Conservation (phyloP, 2,329 filamentous ascomycete genomes). For the Diaporthe australafricana region DNA sequence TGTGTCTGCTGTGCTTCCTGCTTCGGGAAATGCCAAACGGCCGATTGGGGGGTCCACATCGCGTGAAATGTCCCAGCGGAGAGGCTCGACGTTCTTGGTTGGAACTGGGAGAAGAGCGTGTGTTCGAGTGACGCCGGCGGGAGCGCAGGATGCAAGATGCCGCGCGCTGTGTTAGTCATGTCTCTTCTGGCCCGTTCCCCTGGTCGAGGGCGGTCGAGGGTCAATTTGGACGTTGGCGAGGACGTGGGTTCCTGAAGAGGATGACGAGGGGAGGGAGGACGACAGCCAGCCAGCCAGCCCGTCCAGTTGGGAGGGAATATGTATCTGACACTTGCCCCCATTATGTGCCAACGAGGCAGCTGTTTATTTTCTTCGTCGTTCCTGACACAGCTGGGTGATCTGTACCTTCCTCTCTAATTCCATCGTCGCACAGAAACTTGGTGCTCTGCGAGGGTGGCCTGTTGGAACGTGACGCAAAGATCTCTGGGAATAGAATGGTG, state of each 20-base stretch:
- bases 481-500: slow-evolving; percentile 28
- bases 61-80: not conserved
- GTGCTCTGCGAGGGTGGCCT: not conserved
- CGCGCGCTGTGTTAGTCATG: slow-evolving; percentile 31
- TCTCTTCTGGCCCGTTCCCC: slow-evolving; percentile 17
- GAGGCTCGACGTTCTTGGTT: not conserved
- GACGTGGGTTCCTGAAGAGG: not conserved
- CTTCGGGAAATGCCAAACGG: not conserved
- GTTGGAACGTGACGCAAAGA: slow-evolving; percentile 22
- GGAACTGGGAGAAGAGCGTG: not conserved
- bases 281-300: not conserved
- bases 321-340: not conserved
- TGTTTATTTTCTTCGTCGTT: not conserved
- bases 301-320: not conserved
- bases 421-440: not conserved
- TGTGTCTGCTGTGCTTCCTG: not conserved
- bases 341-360: not conserved
- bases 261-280: not conserved
- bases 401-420: not conserved
- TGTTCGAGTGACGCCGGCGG: slow-evolving; percentile 13
- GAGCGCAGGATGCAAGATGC: slow-evolving; percentile 30
- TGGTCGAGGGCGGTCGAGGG: not conserved
- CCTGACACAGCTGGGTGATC: not conserved
- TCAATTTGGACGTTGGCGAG: not conserved
- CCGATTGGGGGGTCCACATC: too few species aligned